Conservation (phyloP, 2,329 filamentous ascomycete species). For the Microascus cirrosus region DNA sequence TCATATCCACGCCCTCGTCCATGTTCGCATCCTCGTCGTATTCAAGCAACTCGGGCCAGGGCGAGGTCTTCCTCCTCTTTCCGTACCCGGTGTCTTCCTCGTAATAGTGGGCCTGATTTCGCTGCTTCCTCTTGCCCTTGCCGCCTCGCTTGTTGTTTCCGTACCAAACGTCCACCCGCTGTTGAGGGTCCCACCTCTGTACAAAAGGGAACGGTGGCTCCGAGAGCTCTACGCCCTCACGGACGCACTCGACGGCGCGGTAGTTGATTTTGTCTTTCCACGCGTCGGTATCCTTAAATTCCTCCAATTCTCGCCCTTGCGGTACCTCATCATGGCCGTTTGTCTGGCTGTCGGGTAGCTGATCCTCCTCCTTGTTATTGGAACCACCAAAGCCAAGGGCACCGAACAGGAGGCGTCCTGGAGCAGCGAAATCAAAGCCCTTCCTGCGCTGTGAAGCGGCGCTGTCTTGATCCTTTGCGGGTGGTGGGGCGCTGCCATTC, state of each 20-base stretch:
- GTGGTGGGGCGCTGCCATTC: not conserved
- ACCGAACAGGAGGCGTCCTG: constrained; percentile 58
- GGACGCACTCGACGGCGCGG: constrained; percentile 72
- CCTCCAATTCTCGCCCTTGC: constrained; percentile 16
- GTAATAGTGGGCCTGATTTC: constrained; percentile 27
- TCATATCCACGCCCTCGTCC: constrained; percentile 21
- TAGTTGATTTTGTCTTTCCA: constrained; percentile 70
- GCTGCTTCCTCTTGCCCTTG: constrained; percentile 36
- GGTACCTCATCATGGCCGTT: constrained; percentile 5
- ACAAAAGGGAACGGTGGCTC: constrained; percentile 82
- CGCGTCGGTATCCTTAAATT: constrained; percentile 36
- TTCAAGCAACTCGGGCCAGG: not conserved
- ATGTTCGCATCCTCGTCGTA: constrained; percentile 21
- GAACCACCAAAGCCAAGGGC: constrained; percentile 60
- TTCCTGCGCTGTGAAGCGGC: not conserved
- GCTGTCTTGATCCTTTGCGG: not conserved
- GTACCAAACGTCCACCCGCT: constrained; percentile 27
- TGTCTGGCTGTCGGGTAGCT: constrained; percentile 35
- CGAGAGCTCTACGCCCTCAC: constrained; percentile 56
- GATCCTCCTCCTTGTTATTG: constrained; percentile 57
- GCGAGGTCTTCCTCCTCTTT: constrained; percentile 7
- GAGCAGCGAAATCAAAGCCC: constrained; percentile 42
- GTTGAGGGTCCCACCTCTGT: constrained; percentile 78
- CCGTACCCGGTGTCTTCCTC: constrained; percentile 17
- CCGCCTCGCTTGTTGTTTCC: constrained; percentile 25